Conservation (phyloP, 2,329 filamentous ascomycete genomes). For the Claviceps fusiformis region DNA sequence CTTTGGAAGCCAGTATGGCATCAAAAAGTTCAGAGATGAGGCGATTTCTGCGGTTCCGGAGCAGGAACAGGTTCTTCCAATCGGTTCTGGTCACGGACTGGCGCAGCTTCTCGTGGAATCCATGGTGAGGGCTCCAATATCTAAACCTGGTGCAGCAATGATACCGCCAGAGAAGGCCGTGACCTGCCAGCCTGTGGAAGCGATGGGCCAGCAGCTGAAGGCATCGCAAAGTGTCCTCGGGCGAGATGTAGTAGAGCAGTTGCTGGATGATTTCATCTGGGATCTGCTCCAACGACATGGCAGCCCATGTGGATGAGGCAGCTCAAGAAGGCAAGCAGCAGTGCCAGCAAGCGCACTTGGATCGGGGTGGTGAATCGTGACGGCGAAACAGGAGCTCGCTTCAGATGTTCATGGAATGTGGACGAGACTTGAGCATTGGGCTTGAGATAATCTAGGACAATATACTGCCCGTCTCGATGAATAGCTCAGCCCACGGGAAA, state of each 20-base stretch:
- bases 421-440: neutral
- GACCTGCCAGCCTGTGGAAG: conserved; percentile 51
- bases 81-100: conserved; percentile 41
- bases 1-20: conserved; percentile 55
- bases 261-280: conserved; percentile 78
- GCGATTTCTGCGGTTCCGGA: conserved; percentile 39
- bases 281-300: conserved; percentile 32
- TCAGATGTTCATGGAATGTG: neutral
- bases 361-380: neutral
- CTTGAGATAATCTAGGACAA: neutral
- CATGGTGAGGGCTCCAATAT: conserved; percentile 60
- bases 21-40: conserved; percentile 44
- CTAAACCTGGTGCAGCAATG: conserved; percentile 57
- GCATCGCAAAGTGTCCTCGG: conserved; percentile 34
- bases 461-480: neutral
- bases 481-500: neutral
- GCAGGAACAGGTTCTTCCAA: conserved; percentile 61
- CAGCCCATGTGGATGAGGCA: conserved; percentile 9
- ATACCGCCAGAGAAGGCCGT: conserved; percentile 65
- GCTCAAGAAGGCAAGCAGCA: neutral
- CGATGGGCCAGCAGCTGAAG: conserved; percentile 46
- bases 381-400: neutral
- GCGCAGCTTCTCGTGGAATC: conserved; percentile 41
- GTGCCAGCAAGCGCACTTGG: neutral
- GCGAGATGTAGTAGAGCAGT: conserved; percentile 53